phyloP scores from a whole-genome alignment of 2,329 filamentous ascomycete species.

The Exophiala sp. region DNA sequence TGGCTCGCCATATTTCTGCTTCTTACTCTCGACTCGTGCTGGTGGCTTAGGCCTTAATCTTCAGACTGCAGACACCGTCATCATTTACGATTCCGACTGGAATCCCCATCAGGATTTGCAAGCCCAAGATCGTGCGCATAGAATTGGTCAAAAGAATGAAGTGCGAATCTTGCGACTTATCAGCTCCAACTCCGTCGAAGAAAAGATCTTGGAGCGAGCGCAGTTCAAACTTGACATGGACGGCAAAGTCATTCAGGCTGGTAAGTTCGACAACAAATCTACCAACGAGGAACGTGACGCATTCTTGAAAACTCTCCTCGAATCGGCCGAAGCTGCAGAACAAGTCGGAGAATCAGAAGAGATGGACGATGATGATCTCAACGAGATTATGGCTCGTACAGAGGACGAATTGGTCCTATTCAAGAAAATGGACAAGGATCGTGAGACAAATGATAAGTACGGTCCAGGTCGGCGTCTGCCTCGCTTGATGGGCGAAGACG shows the following conservation, averaged over 20 bases:
- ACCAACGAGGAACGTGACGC: slow-evolving; percentile 98
- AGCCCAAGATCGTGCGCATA: slow-evolving; percentile 98
- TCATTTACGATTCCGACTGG: slow-evolving; percentile 99
- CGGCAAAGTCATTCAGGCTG: slow-evolving; percentile 97
- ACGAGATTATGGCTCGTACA: slow-evolving; percentile 85
- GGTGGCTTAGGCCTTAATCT: slow-evolving; percentile 96
- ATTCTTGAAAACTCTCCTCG: slow-evolving; percentile 87
- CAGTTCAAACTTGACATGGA: slow-evolving; percentile 99
- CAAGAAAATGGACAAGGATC: slow-evolving; percentile 77
- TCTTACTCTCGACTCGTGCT: slow-evolving; percentile 95
- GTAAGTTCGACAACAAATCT: slow-evolving; percentile 99
- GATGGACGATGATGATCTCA: slow-evolving; percentile 97
- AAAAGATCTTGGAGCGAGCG: slow-evolving; percentile 95
- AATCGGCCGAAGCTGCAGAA: slow-evolving; percentile 67
- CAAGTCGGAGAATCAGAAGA: slow-evolving; percentile 76
- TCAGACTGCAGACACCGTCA: slow-evolving; percentile 97
- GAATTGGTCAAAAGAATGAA: slow-evolving; percentile 99
- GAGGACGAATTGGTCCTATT: slow-evolving; percentile 76
- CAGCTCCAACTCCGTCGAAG: slow-evolving; percentile 94
- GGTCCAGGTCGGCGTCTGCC: slow-evolving; percentile 66
- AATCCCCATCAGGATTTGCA: slow-evolving; percentile 99
- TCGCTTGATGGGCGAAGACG: slow-evolving; percentile 80
- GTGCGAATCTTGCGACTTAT: slow-evolving; percentile 94
- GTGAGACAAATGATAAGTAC: slow-evolving; percentile 64
- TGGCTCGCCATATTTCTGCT: slow-evolving; percentile 91